Evolutionary conservation across 306 rosid species (phyloP).

Genomic region (Begonia loranthoides): DNA sequence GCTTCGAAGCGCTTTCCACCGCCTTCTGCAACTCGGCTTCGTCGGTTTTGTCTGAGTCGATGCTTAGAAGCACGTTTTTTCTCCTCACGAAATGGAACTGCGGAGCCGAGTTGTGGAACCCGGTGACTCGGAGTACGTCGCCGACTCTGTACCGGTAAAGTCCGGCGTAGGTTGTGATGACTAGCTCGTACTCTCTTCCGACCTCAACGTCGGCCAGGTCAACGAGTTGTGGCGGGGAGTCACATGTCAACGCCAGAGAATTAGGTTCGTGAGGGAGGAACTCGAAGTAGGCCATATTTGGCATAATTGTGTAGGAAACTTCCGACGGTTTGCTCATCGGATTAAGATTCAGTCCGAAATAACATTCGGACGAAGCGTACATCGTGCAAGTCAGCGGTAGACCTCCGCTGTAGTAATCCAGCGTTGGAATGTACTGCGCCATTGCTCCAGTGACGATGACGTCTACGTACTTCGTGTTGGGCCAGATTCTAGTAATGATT

Average conservation of each 20-base stretch:
- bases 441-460: constrained; percentile 52
- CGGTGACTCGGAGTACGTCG: constrained; percentile 48
- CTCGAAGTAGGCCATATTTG: constrained; percentile 55
- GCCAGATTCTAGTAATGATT: constrained; percentile 39
- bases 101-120: constrained; percentile 56
- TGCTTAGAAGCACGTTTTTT: constrained; percentile 40
- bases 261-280: constrained; percentile 35
- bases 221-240: constrained; percentile 14
- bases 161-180: constrained; percentile 41
- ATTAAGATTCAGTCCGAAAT: constrained; percentile 41
- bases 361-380: constrained; percentile 51
- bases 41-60: constrained; percentile 51
- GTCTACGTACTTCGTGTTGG: constrained; percentile 40
- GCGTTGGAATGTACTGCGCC: constrained; percentile 55
- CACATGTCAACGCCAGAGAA: not conserved
- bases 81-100: constrained; percentile 49
- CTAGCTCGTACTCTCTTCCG: constrained; percentile 47
- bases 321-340: constrained; percentile 40
- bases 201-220: constrained; percentile 29
- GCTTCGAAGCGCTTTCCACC: constrained; percentile 28
- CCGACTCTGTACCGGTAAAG: constrained; percentile 43
- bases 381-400: constrained; percentile 42
- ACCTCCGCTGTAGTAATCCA: constrained; percentile 37
- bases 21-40: constrained; percentile 45
- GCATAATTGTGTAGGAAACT: constrained; percentile 50